Conservation (phyloP, 2,329 filamentous ascomycete genomes). For the Aspergillus ibericus region DNA sequence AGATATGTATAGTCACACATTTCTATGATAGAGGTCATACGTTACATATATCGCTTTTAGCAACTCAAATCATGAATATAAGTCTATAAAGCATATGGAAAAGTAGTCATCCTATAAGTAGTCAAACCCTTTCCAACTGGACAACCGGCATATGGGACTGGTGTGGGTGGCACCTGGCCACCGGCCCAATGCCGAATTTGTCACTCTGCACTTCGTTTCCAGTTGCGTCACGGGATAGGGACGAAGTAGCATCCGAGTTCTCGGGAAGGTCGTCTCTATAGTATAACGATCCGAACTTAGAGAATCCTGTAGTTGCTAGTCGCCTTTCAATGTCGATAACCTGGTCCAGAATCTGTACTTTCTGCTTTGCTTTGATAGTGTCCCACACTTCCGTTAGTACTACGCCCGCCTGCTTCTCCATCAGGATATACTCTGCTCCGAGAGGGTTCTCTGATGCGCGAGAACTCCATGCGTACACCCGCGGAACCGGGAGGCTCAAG, state of each 20-base stretch:
- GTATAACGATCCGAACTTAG: conserved; percentile 21
- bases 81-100: too few relatives aligned
- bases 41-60: too few relatives aligned
- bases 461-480: conserved; percentile 35
- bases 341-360: conserved; percentile 21
- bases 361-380: conserved; percentile 20
- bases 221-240: conserved; percentile 12
- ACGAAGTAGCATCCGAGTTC: not conserved
- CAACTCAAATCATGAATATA: too few relatives aligned
- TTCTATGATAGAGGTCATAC: too few relatives aligned
- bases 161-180: too few relatives aligned
- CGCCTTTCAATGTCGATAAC: conserved; percentile 19
- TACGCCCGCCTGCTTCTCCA: conserved; percentile 29
- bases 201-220: conserved; percentile 17
- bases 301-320: conserved; percentile 21
- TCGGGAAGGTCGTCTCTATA: conserved; percentile 20
- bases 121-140: too few relatives aligned
- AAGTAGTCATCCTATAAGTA: too few relatives aligned
- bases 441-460: conserved; percentile 31
- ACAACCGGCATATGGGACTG: too few relatives aligned
- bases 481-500: conserved; percentile 31
- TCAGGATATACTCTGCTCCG: conserved; percentile 41
- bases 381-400: conserved; percentile 23
- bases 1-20: too few relatives aligned
- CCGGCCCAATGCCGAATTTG: conserved; percentile 22